Conservation (phyloP, 495 filamentous ascomycete genomes). For the Darksidea phi region DNA sequence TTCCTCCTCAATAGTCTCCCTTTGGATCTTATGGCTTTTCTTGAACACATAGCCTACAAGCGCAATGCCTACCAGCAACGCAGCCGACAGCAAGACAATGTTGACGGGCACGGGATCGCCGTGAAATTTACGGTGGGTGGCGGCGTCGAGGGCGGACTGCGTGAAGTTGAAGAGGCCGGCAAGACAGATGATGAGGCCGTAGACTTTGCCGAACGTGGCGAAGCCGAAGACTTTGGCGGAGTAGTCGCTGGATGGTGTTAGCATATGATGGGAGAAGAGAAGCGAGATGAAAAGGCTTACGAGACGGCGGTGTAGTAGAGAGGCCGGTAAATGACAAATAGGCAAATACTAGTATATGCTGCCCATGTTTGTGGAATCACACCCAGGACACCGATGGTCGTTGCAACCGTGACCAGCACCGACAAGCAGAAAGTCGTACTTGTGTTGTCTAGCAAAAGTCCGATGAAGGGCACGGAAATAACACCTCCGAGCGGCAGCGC, state of each 20-base stretch:
- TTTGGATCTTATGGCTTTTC: conserved; percentile 38
- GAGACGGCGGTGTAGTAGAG: conserved; percentile 76
- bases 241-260: conserved; percentile 63
- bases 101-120: conserved; percentile 81
- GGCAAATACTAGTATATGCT: conserved; percentile 72
- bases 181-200: conserved; percentile 89
- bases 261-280: background rate
- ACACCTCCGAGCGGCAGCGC: conserved; percentile 86
- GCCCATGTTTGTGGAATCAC: conserved; percentile 68
- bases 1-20: conserved; percentile 42
- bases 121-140: conserved; percentile 70
- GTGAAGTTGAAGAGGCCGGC: conserved; percentile 84
- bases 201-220: conserved; percentile 90
- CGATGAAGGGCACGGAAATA: conserved; percentile 82
- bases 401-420: conserved; percentile 69
- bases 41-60: conserved; percentile 43
- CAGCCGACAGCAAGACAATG: conserved; percentile 59
- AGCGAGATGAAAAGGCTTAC: conserved; percentile 43
- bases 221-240: conserved; percentile 95
- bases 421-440: conserved; percentile 72
- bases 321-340: conserved; percentile 77
- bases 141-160: conserved; percentile 76
- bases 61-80: conserved; percentile 49
- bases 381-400: conserved; percentile 75
- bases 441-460: conserved; percentile 73